Base-by-base conservation (phyloP, 192 early-diverging fungal species). In the Coemansia sp. region DNA sequence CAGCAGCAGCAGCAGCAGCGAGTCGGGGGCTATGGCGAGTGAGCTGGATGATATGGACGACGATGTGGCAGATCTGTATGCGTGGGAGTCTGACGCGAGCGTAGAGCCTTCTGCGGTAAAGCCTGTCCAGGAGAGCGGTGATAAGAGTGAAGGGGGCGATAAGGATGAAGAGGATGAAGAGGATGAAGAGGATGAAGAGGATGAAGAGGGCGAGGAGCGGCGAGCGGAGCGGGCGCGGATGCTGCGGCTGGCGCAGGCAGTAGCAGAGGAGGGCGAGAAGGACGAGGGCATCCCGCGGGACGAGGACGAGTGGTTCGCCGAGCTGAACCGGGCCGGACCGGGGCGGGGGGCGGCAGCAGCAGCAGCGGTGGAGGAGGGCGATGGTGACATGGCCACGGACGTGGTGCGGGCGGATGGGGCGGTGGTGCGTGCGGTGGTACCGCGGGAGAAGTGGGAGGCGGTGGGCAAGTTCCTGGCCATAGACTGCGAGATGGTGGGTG, bases 401-500 rank as follows among this genome's bases (percentile, higher is more conserved):
- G 9, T 58, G 7, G 37, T 54, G n/a, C 56, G 41, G 14, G 42
- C 40, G 23, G 26, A 28, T 23, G 29, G 44, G n/a, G 38, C 41
- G 34, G 39, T 26, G 5, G 30, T 25, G n/a, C 22, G 13, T 32
- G 29, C 20, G 28, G 39, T 2, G 1, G 38, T 50, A 21, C 31
- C 52, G 14, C 44, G 44, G 44, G 56, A 60, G 25, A 67, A 59
- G 41, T 51, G 51, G 17, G 56, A 70, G 25, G 51, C 68, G 1
- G 29, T 41, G 7, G 96, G 96, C 32, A 93, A 90, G 57, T 98
- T 82, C 60, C 52, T 99, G 4, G 93, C 85, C 7, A 90, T 99
- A 8, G 96, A 99, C 82, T 99, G 96, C 68, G 96, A 99, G 72
- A 98, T 96, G 94, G 94, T 99, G 19, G 94, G 96, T 25, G 90